Percentiles rank a stretch among this genome's conserved stretches.
These are phyloP conservation scores for Noccaea caerulescens DNA, from an alignment of 345 rosid genomes.

Conservation along the genomic window DNA sequence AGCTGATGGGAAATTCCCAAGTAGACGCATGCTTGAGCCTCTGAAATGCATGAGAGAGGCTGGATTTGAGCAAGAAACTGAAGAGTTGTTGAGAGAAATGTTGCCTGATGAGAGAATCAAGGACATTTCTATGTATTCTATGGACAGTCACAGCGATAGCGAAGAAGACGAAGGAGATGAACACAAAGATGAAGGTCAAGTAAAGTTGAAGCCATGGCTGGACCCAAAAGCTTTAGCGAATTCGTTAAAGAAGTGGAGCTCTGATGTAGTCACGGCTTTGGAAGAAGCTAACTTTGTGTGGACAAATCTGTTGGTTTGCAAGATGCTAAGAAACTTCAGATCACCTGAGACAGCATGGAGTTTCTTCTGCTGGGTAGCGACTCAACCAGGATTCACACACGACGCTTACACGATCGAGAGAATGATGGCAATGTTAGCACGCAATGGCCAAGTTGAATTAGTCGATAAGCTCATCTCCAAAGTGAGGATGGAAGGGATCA, in stretches of 20 bases:
- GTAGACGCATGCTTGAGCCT: slow-evolving; percentile 56
- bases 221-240: slow-evolving; percentile 87
- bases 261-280: slow-evolving; percentile 60
- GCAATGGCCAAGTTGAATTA: slow-evolving; percentile 65
- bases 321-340: slow-evolving; percentile 73
- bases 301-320: slow-evolving; percentile 84
- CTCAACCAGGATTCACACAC: slow-evolving; percentile 82
- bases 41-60: slow-evolving; percentile 63
- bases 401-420: slow-evolving; percentile 75
- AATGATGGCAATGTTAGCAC: slow-evolving; percentile 77
- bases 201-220: slow-evolving; percentile 79
- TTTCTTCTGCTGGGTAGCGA: slow-evolving; percentile 91
- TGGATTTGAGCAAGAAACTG: slow-evolving; percentile 60
- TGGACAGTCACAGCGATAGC: slow-evolving; percentile 47
- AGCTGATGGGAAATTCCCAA: slow-evolving; percentile 69
- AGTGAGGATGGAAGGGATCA: slow-evolving; percentile 67
- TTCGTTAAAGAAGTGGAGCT: slow-evolving; percentile 67
- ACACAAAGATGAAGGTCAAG: slow-evolving; percentile 31
- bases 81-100: slow-evolving; percentile 62
- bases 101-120: slow-evolving; percentile 73
- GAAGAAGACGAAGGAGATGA: slow-evolving; percentile 43
- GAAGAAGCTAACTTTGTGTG: slow-evolving; percentile 79
- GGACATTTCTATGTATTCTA: slow-evolving; percentile 45
- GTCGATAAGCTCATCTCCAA: slow-evolving; percentile 71
- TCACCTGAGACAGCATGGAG: slow-evolving; percentile 80